Conservation (phyloP, 208 protist species). For the Wallacemonas rigidus region DNA sequence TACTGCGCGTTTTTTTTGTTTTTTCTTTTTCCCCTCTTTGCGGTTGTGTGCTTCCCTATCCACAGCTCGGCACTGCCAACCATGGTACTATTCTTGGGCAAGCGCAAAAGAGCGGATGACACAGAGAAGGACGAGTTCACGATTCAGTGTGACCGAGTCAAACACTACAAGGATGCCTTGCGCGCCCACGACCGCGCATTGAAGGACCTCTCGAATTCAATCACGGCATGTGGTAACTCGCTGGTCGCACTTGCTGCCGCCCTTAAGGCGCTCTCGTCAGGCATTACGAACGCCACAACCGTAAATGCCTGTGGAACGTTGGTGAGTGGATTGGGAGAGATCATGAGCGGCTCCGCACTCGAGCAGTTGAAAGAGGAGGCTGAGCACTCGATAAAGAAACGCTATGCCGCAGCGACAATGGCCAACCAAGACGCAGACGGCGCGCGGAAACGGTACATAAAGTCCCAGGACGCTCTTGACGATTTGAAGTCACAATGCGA, state of each 20-base stretch:
- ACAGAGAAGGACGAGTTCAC: conserved; percentile 12
- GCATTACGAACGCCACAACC: conserved; percentile 18
- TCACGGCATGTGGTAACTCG: conserved; percentile 21
- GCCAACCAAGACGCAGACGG: conserved; percentile 25
- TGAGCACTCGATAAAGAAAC: conserved; percentile 20
- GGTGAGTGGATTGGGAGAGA: conserved; percentile 23
- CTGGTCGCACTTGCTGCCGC: conserved; percentile 25
- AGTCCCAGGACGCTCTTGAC: conserved; percentile 23
- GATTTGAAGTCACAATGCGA: conserved; percentile 18
- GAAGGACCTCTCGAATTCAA: conserved; percentile 24
- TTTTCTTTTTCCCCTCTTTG: background rate
- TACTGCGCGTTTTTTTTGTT: too few relatives aligned
- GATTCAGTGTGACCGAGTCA: conserved; percentile 9
- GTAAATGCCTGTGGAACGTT: conserved; percentile 26
- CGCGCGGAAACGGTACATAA: conserved; percentile 20
- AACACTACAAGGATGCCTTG: conserved; percentile 28
- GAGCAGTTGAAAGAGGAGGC: conserved; percentile 38
- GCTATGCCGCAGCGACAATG: conserved; percentile 18
- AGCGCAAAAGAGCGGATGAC: conserved; percentile 6
- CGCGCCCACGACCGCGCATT: conserved; percentile 30
- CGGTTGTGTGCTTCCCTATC: too few relatives aligned
- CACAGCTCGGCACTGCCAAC: too few relatives aligned
- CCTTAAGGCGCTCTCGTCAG: conserved; percentile 19
- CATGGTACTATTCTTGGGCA: conserved; percentile 17
- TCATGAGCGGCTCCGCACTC: conserved; percentile 19